Percentiles rank a stretch among this genome's conserved stretches.
Evolutionary conservation across 352 stramenopile species (phyloP).

Genomic region (Pythium aquatile): DNA sequence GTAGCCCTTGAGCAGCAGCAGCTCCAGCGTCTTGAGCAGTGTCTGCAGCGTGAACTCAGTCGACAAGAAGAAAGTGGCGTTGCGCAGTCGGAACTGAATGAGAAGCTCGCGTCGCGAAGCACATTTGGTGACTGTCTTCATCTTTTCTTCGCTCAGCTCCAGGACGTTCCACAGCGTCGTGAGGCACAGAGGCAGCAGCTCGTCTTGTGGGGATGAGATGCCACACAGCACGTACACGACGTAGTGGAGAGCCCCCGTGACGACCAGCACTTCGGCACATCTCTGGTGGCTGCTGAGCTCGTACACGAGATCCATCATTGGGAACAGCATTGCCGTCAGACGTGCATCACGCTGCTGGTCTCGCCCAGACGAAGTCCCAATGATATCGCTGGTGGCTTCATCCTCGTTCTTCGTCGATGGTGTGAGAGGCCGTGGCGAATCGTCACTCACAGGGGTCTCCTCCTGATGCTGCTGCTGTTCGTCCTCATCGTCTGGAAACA

Average conservation of each 20-base stretch:
- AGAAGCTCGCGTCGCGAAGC: slow-evolving; percentile 56
- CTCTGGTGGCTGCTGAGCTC: slow-evolving; percentile 66
- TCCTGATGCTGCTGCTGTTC: not conserved
- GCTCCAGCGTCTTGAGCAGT: slow-evolving; percentile 55
- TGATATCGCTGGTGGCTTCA: not conserved
- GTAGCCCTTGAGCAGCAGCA: slow-evolving; percentile 56
- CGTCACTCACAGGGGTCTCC: not conserved
- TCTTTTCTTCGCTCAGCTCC: slow-evolving; percentile 60
- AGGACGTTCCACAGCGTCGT: slow-evolving; percentile 78
- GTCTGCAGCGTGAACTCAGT: slow-evolving; percentile 58
- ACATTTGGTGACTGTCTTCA: slow-evolving; percentile 38
- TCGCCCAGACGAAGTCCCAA: not conserved
- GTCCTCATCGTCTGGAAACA: slow-evolving; percentile 59
- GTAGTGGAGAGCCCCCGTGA: slow-evolving; percentile 61
- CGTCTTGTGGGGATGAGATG: slow-evolving; percentile 55
- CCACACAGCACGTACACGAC: slow-evolving; percentile 61
- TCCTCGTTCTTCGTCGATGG: slow-evolving; percentile 20
- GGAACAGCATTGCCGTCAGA: slow-evolving; percentile 44
- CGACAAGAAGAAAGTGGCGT: slow-evolving; percentile 59
- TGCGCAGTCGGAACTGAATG: slow-evolving; percentile 56
- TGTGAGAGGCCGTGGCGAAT: slow-evolving; percentile 11
- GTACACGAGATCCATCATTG: slow-evolving; percentile 57
- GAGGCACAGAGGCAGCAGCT: slow-evolving; percentile 67
- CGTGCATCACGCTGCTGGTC: not conserved
- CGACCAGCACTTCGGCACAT: slow-evolving; percentile 67